Evolutionary conservation across 768 basidiomycete species (phyloP).

Genomic region (Serpula lacrymans): DNA sequence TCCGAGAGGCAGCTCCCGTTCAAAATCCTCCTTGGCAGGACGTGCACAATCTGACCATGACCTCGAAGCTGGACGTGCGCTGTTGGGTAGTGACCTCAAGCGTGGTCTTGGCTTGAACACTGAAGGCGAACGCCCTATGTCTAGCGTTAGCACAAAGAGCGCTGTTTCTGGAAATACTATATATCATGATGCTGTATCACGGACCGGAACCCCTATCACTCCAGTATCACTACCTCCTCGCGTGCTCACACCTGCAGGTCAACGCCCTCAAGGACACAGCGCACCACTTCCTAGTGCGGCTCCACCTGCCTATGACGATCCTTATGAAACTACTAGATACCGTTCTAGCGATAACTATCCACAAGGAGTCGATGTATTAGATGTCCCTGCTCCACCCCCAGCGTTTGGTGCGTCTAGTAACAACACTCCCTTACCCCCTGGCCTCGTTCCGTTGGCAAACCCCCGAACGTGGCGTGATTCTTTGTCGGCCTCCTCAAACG

Average conservation of each 20-base stretch:
- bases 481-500: constrained; percentile 26
- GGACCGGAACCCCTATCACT: constrained; percentile 41
- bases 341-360: constrained; percentile 23
- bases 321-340: constrained; percentile 23
- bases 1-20: constrained; percentile 24
- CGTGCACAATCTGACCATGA: constrained; percentile 38
- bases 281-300: constrained; percentile 19
- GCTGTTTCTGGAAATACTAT: constrained; percentile 51
- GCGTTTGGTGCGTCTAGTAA: constrained; percentile 39
- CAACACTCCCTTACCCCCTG: constrained; percentile 30
- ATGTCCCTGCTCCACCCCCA: constrained; percentile 57
- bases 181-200: constrained; percentile 60
- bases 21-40: constrained; percentile 19
- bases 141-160: constrained; percentile 54
- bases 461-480: constrained; percentile 33
- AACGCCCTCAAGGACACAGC: constrained; percentile 15
- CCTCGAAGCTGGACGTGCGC: constrained; percentile 40
- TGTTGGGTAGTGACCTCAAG: constrained; percentile 24
- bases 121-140: constrained; percentile 51
- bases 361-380: constrained; percentile 44
- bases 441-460: constrained; percentile 29
- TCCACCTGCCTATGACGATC: constrained; percentile 31
- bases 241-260: constrained; percentile 43
- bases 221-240: constrained; percentile 38
- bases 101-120: constrained; percentile 33